Percentiles rank a stretch among this genome's conserved stretches.
phyloP scores from a whole-genome alignment of 2,329 filamentous ascomycete genomes.

The Orbilia ellipsospora region DNA sequence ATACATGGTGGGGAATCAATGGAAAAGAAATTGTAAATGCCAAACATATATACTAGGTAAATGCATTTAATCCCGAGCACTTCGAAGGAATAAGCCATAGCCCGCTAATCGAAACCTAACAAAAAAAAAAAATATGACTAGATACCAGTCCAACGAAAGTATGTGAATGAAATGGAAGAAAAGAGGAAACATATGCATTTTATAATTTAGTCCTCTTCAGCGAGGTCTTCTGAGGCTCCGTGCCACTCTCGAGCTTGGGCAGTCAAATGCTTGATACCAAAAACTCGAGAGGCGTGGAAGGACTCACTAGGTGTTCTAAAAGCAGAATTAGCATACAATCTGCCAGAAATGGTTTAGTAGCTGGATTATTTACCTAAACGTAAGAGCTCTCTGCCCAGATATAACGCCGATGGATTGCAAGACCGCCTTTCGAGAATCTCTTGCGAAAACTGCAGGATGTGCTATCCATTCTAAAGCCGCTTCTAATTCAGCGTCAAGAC shows the following conservation, averaged over 20 bases:
- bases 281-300: conserved; percentile 85
- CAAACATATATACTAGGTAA: conserved; percentile 40
- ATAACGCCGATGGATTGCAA: conserved; percentile 97
- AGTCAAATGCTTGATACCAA: conserved; percentile 82
- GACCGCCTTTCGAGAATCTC: conserved; percentile 94
- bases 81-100: conserved; percentile 54
- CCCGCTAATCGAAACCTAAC: conserved; percentile 56
- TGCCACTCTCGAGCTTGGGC: conserved; percentile 91
- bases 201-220: conserved; percentile 58
- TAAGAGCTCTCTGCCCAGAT: conserved; percentile 91
- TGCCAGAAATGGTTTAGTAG: not conserved
- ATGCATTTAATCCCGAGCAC: conserved; percentile 51
- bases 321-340: conserved; percentile 1
- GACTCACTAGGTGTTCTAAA: conserved; percentile 80
- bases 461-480: conserved; percentile 95
- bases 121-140: conserved; percentile 50
- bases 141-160: conserved; percentile 42
- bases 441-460: conserved; percentile 91
- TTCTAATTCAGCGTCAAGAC: conserved; percentile 90
- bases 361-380: conserved; percentile 68
- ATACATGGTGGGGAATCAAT: conserved; percentile 50
- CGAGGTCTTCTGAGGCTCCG: conserved; percentile 66
- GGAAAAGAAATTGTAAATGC: conserved; percentile 41
- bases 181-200: conserved; percentile 24
- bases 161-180: conserved; percentile 43